Evolutionary conservation across 345 rosid genomes (phyloP).

Genomic region (Zanthoxylum bungeanum): DNA sequence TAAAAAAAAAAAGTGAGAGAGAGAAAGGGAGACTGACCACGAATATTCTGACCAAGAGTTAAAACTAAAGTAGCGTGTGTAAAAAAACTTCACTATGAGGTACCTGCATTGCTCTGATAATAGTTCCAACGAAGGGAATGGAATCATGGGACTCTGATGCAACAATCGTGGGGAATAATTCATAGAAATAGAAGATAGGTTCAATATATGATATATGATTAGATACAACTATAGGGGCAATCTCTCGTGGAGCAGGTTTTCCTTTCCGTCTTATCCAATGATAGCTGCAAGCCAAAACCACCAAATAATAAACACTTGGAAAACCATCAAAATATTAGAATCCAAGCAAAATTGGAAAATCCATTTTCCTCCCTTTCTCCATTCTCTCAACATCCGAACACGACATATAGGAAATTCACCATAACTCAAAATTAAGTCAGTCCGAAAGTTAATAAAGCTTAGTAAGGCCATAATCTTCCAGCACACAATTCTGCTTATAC

Average conservation of each 20-base stretch:
- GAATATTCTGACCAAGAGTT: not conserved
- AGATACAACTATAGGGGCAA: slow-evolving; percentile 90
- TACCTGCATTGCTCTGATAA: slow-evolving; percentile 99
- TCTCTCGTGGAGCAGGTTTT: slow-evolving; percentile 78
- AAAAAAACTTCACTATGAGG: not conserved
- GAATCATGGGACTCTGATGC: slow-evolving; percentile 92
- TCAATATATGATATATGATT: slow-evolving; percentile 91
- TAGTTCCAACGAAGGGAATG: slow-evolving; percentile 91
- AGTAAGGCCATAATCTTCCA: not conserved
- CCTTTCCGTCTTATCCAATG: slow-evolving; percentile 96
- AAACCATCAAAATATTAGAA: not conserved
- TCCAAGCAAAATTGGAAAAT: not conserved
- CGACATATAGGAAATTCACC: not conserved
- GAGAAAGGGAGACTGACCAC: not conserved
- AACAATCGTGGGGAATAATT: slow-evolving; percentile 89
- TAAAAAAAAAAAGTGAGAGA: not conserved
- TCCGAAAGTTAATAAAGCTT: not conserved
- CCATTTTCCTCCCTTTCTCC: not conserved
- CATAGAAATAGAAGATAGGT: slow-evolving; percentile 92
- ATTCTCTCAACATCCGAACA: not conserved
- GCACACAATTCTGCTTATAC: not conserved
- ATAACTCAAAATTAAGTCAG: not conserved
- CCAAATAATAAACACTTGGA: not conserved
- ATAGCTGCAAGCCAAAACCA: slow-evolving; percentile 45
- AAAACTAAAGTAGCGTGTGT: not conserved